A percentile compares a stretch with the other conserved stretches of the same genome.
Conservation (phyloP, 2,329 filamentous ascomycete genomes). For the Neoarthrinium moseri region DNA sequence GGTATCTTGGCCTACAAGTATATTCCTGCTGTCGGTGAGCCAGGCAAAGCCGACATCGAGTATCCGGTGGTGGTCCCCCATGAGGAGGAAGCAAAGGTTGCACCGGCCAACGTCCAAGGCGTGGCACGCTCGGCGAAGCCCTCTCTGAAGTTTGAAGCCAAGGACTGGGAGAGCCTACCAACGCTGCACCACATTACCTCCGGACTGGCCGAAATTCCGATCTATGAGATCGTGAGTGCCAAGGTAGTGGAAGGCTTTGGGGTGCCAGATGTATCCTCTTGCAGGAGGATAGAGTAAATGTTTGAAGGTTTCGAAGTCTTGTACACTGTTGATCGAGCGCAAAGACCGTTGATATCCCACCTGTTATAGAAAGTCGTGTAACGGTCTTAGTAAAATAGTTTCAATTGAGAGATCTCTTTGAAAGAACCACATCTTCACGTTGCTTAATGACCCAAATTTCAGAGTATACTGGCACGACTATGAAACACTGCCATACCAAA, state of each 20-base stretch:
- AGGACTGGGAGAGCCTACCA: conserved; percentile 54
- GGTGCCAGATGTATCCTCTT: conserved; percentile 43
- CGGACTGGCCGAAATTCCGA: conserved; percentile 52
- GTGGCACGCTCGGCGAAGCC: conserved; percentile 38
- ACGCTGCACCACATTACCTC: conserved; percentile 59
- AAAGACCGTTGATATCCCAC: too few relatives aligned
- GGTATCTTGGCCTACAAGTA: conserved; percentile 57
- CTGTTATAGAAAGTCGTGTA: too few relatives aligned
- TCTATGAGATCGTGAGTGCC: conserved; percentile 54
- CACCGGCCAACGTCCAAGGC: conserved; percentile 23
- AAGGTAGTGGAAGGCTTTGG: conserved; percentile 55
- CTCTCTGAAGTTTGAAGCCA: conserved; percentile 43
- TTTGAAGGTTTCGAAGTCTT: too few relatives aligned
- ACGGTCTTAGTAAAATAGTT: too few relatives aligned
- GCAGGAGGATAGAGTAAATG: conserved; percentile 16
- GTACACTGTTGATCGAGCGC: neutral
- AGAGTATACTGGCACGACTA: too few relatives aligned
- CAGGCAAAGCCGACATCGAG: conserved; percentile 51
- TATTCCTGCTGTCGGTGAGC: conserved; percentile 52
- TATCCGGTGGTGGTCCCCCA: conserved; percentile 43
- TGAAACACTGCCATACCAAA: too few relatives aligned
- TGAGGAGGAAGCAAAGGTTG: conserved; percentile 32
- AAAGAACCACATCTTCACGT: too few relatives aligned
- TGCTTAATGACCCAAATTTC: too few relatives aligned
- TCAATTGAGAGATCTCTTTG: too few relatives aligned